Conservation (phyloP, 495 filamentous ascomycete species). For the Darksidea phi region DNA sequence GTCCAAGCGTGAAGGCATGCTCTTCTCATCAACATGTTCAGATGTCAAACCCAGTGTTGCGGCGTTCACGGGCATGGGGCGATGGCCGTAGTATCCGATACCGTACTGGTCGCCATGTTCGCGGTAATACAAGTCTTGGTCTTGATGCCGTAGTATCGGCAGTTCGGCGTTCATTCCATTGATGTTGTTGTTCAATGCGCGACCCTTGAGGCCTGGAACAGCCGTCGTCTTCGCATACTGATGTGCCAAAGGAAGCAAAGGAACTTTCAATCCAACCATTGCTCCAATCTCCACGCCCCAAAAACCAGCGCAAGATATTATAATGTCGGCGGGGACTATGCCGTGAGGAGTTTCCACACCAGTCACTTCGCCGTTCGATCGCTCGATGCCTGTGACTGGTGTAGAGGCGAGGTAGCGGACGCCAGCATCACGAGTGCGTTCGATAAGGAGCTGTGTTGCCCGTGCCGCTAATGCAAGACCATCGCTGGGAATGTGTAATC, state of each 20-base stretch:
- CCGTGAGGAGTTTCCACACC: conserved; percentile 48
- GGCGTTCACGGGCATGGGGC: conserved; percentile 52
- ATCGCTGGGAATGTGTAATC: conserved; percentile 52
- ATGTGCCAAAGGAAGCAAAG: conserved; percentile 46
- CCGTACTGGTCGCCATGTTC: conserved; percentile 54
- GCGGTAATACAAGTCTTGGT: conserved; percentile 55
- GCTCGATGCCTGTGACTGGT: conserved; percentile 50
- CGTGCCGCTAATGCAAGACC: conserved; percentile 53
- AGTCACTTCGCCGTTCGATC: conserved; percentile 42
- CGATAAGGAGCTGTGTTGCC: conserved; percentile 52
- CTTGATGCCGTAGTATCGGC: conserved; percentile 54
- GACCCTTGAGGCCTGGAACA: conserved; percentile 32
- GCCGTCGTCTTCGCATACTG: conserved; percentile 54
- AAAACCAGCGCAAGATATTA: conserved; percentile 55
- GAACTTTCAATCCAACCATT: conserved; percentile 48
- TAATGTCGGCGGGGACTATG: conserved; percentile 49
- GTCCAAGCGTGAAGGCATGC: conserved; percentile 54
- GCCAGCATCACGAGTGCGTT: conserved; percentile 49
- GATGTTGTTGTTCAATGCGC: conserved; percentile 39
- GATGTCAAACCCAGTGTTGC: conserved; percentile 47
- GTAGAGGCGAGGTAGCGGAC: conserved; percentile 50
- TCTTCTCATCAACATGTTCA: conserved; percentile 49
- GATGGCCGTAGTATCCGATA: conserved; percentile 56
- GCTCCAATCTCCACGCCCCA: conserved; percentile 56
- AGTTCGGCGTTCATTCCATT: conserved; percentile 46